Conservation (phyloP, 2,329 filamentous ascomycete species). For the Trichoderma simmonsii region DNA sequence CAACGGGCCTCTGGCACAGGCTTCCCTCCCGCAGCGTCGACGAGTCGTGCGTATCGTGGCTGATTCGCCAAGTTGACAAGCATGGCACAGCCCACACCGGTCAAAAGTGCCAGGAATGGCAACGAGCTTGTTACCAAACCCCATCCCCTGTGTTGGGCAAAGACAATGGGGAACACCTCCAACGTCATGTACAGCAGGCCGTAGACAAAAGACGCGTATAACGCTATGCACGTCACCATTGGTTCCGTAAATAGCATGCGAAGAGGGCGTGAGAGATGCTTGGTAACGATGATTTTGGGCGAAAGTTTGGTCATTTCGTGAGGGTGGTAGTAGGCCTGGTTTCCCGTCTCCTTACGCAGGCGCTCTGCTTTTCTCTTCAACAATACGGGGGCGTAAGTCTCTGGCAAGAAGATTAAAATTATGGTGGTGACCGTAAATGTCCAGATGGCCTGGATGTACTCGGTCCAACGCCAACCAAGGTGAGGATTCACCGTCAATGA, state of each 20-base stretch:
- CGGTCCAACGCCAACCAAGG: conserved; percentile 48
- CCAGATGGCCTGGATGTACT: conserved; percentile 54
- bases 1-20: conserved; percentile 58
- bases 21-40: conserved; percentile 32
- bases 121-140: conserved; percentile 48
- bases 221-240: conserved; percentile 60
- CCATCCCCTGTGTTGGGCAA: conserved; percentile 58
- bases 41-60: conserved; percentile 53
- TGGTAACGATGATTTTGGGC: conserved; percentile 46
- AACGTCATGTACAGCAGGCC: conserved; percentile 54
- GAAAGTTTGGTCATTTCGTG: conserved; percentile 43
- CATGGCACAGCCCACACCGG: conserved; percentile 55
- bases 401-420: conserved; percentile 54
- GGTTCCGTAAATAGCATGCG: conserved; percentile 58
- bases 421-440: conserved; percentile 48
- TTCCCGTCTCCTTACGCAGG: conserved; percentile 54
- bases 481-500: conserved; percentile 32
- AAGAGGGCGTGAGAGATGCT: conserved; percentile 36
- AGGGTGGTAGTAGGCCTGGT: conserved; percentile 42
- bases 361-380: conserved; percentile 54
- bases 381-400: conserved; percentile 54
- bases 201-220: conserved; percentile 62
- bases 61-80: conserved; percentile 57
- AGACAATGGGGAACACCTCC: conserved; percentile 48
- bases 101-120: conserved; percentile 57